Percentiles rank a stretch among this genome's conserved stretches.
Conservation (phyloP, 805 yeast species). For the Cyberlindnera xylosilytica region DNA sequence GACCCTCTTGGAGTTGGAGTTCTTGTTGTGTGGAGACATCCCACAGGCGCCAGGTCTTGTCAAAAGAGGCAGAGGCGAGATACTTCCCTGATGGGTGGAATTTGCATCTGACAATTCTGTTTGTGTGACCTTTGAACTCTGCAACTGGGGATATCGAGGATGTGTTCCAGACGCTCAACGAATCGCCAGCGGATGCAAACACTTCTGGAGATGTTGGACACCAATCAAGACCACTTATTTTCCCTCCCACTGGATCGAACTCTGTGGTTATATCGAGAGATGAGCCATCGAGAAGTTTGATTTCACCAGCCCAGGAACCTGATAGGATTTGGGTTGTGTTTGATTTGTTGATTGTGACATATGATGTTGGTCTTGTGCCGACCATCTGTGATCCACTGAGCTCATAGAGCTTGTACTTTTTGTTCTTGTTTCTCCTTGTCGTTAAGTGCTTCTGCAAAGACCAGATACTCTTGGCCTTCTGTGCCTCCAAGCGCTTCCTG, state of each 20-base stretch:
- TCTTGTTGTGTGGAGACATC: conserved; percentile 52
- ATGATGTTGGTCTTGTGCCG: conserved; percentile 66
- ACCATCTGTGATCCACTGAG: conserved; percentile 68
- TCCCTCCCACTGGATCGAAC: conserved; percentile 46
- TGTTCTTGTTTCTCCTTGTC: conserved; percentile 42
- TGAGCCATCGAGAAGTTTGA: conserved; percentile 44
- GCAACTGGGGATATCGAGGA: conserved; percentile 10
- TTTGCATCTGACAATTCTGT: conserved; percentile 55
- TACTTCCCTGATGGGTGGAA: conserved; percentile 62
- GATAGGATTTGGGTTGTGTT: conserved; percentile 44
- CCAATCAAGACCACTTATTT: conserved; percentile 74
- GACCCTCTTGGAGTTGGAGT: conserved; percentile 80
- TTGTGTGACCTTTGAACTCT: conserved; percentile 41
- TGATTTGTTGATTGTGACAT: conserved; percentile 42
- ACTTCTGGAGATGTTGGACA: conserved; percentile 29
- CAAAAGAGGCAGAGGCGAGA: conserved; percentile 73
- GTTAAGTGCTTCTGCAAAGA: conserved; percentile 43
- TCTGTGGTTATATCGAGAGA: conserved; percentile 32
- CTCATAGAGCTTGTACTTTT: conserved; percentile 34
- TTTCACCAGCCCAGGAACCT: conserved; percentile 83
- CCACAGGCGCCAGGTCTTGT: conserved; percentile 88
- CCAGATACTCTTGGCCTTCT: conserved; percentile 29
- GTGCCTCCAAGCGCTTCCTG: conserved; percentile 35
- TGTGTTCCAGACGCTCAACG: conserved; percentile 15
- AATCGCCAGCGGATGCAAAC: conserved; percentile 25